Evolutionary conservation across 495 filamentous ascomycete genomes (phyloP).

Genomic region (Penicillium atrosanguineum): DNA sequence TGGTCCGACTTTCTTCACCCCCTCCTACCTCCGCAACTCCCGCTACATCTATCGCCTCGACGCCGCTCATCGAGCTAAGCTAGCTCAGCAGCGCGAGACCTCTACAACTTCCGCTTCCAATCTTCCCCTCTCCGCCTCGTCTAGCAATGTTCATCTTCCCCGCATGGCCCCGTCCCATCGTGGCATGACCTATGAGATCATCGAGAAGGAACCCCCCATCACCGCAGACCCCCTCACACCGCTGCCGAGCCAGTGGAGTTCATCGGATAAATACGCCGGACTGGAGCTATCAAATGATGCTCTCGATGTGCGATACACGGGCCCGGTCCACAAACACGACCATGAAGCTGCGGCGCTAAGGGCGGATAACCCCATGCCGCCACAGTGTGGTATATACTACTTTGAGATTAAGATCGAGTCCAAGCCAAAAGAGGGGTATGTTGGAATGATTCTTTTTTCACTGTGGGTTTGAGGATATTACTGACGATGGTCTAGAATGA

Average conservation of each 20-base stretch:
- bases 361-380: constrained; percentile 87
- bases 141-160: constrained; percentile 61
- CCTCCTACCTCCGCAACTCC: constrained; percentile 78
- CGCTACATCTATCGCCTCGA: constrained; percentile 72
- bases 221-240: constrained; percentile 59
- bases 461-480: background rate
- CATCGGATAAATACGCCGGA: constrained; percentile 66
- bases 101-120: constrained; percentile 34
- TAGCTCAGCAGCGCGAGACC: constrained; percentile 49
- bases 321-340: constrained; percentile 60
- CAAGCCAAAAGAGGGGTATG: constrained; percentile 85
- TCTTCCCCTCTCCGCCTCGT: constrained; percentile 59
- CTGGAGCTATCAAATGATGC: constrained; percentile 76
- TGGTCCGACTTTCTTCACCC: constrained; percentile 60
- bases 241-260: constrained; percentile 81
- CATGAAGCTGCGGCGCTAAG: constrained; percentile 84
- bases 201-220: constrained; percentile 67
- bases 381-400: constrained; percentile 92
- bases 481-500: constrained; percentile 55
- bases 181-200: constrained; percentile 80
- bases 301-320: constrained; percentile 72
- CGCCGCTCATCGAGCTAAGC: constrained; percentile 61
- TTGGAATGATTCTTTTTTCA: constrained; percentile 3
- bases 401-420: constrained; percentile 88
- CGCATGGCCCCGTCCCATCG: constrained; percentile 71